A percentile compares a stretch with the other conserved stretches of the same genome.
phyloP scores from a whole-genome alignment of 1,284 basidiomycete genomes.

The Cystobasidium pallidum region DNA sequence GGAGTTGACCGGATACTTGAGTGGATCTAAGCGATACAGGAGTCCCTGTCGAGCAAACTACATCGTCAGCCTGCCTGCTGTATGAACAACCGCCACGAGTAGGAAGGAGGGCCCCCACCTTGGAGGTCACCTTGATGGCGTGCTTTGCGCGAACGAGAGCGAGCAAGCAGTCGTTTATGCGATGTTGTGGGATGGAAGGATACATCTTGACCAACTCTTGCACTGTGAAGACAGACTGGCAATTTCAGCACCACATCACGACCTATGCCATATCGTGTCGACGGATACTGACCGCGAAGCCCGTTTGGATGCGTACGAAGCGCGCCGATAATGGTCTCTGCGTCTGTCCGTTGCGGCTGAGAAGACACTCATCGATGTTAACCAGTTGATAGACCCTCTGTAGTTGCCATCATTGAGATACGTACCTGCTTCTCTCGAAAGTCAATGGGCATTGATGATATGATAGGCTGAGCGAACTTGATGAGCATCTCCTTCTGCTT shows the following conservation, averaged over 20 bases:
- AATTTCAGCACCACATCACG: too few species aligned
- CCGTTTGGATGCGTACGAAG: conserved; percentile 45
- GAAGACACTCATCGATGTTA: neutral
- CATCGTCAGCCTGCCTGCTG: too few species aligned
- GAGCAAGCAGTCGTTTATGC: conserved; percentile 40
- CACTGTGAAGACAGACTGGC: conserved; percentile 14
- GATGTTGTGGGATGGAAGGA: conserved; percentile 39
- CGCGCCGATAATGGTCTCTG: conserved; percentile 47
- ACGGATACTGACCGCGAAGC: conserved; percentile 35
- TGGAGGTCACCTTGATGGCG: conserved; percentile 39
- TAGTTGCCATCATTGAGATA: too few species aligned
- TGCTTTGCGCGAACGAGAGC: conserved; percentile 43
- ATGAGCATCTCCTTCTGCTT: conserved; percentile 49
- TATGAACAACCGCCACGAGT: too few species aligned
- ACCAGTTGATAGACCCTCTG: too few species aligned
- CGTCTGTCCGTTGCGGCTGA: conserved; percentile 47
- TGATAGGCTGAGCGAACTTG: conserved; percentile 49
- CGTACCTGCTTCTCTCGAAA: conserved; percentile 50
- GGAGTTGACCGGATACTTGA: conserved; percentile 27
- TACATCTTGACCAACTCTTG: conserved; percentile 40
- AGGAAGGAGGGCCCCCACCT: too few species aligned
- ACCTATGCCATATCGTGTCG: too few species aligned
- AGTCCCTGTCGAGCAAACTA: conserved; percentile 1
- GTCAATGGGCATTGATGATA: conserved; percentile 50
- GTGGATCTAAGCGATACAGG: conserved; percentile 35